These are phyloP conservation scores for Pseudogymnoascus sp. DNA, from an alignment of 2,329 filamentous ascomycete species.

Conservation along the genomic window DNA sequence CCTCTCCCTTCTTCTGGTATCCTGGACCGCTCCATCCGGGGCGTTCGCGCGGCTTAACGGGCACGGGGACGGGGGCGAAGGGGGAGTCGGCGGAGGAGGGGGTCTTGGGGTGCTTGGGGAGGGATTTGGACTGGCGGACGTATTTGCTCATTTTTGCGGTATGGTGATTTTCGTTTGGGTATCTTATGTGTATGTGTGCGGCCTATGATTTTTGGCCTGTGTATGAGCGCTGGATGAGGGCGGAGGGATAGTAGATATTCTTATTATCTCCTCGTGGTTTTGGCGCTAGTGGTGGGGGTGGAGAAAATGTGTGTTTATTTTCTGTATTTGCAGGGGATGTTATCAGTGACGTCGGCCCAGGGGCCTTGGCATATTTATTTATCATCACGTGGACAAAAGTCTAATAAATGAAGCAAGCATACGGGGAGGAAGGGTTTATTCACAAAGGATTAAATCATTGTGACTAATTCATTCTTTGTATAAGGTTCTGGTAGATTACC, in stretches of 20 bases:
- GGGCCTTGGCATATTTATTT: no score
- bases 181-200: no score
- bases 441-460: no score
- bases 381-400: no score
- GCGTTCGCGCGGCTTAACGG: neutral
- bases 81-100: slow-evolving; percentile 5
- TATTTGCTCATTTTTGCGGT: neutral
- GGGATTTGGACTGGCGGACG: neutral
- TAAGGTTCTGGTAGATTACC: no score
- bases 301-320: slow-evolving; percentile 8
- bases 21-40: neutral
- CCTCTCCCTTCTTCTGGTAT: neutral
- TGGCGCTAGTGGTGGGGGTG: slow-evolving; percentile 5
- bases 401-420: no score
- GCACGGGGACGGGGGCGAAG: neutral
- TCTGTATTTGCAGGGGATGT: neutral
- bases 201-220: neutral
- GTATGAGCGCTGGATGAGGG: neutral
- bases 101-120: slow-evolving; percentile 1
- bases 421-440: no score
- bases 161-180: neutral
- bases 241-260: neutral
- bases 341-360: neutral
- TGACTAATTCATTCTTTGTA: no score
- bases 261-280: neutral